Evolutionary conservation across 768 basidiomycete genomes (phyloP).

Genomic region (Cyclocybe aegerita): DNA sequence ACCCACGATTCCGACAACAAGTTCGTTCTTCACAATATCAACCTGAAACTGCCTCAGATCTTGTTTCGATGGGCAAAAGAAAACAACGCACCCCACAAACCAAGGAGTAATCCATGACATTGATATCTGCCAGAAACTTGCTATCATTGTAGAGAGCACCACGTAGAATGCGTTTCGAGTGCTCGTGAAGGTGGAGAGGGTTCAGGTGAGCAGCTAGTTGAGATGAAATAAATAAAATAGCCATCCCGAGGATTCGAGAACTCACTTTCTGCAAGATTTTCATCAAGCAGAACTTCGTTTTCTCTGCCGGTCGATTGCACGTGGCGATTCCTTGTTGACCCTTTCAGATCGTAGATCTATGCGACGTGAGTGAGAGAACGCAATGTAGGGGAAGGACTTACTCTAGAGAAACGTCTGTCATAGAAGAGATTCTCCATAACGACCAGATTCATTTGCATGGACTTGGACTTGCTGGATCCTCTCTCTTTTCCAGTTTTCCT

Average conservation of each 20-base stretch:
- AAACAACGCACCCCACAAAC: slow-evolving; percentile 66
- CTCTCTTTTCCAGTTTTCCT: slow-evolving; percentile 76
- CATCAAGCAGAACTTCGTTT: slow-evolving; percentile 94
- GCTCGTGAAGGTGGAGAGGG: slow-evolving; percentile 95
- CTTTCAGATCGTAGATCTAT: slow-evolving; percentile 96
- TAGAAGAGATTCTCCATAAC: slow-evolving; percentile 99
- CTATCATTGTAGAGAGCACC: slow-evolving; percentile 94
- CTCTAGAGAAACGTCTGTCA: slow-evolving; percentile 86
- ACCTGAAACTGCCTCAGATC: slow-evolving; percentile 39
- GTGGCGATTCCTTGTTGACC: slow-evolving; percentile 91
- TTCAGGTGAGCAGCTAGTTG: slow-evolving; percentile 72
- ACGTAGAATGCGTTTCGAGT: slow-evolving; percentile 89
- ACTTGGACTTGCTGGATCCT: slow-evolving; percentile 63
- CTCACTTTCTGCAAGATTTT: slow-evolving; percentile 91
- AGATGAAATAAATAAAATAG: slow-evolving; percentile 4
- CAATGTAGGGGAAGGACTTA: slow-evolving; percentile 24
- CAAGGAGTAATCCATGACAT: slow-evolving; percentile 97
- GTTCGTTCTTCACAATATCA: slow-evolving; percentile 83
- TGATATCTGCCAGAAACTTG: slow-evolving; percentile 90
- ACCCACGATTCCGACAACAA: slow-evolving; percentile 98
- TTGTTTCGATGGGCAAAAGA: not conserved
- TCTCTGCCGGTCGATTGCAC: slow-evolving; percentile 87
- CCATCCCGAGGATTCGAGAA: not conserved
- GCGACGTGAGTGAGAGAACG: slow-evolving; percentile 35
- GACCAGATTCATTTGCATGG: slow-evolving; percentile 90